Percentiles rank a stretch among this genome's conserved stretches.
These are phyloP conservation scores for Drechslerella dactyloides DNA, from an alignment of 2,329 filamentous ascomycete genomes.

Conservation along the genomic window DNA sequence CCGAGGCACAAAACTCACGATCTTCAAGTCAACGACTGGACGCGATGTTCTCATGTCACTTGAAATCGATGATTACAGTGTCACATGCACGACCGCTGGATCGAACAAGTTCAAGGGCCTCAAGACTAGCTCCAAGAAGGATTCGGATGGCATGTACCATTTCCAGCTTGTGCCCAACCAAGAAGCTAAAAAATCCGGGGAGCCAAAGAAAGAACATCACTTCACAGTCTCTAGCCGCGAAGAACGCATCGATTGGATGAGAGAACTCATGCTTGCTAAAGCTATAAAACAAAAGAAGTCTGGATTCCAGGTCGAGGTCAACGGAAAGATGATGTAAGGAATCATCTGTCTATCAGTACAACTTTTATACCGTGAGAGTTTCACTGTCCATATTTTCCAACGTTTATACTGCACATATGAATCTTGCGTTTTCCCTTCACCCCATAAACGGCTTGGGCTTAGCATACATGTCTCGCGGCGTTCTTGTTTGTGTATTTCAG, in stretches of 20 bases:
- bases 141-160: slow-evolving; percentile 72
- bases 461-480: slow-evolving; percentile 43
- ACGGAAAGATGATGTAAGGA: slow-evolving; percentile 74
- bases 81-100: slow-evolving; percentile 78
- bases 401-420: slow-evolving; percentile 32
- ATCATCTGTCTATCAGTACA: background rate
- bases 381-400: slow-evolving; percentile 44
- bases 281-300: slow-evolving; percentile 82
- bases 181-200: slow-evolving; percentile 61
- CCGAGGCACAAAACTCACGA: slow-evolving; percentile 73
- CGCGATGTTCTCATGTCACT: slow-evolving; percentile 57
- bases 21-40: slow-evolving; percentile 66
- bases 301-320: slow-evolving; percentile 81
- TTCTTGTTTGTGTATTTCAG: slow-evolving; percentile 50
- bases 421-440: background rate
- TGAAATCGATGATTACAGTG: slow-evolving; percentile 86
- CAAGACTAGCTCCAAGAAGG: slow-evolving; percentile 67
- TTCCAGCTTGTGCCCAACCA: slow-evolving; percentile 83
- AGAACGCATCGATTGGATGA: slow-evolving; percentile 96
- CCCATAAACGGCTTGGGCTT: slow-evolving; percentile 8
- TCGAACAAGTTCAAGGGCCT: slow-evolving; percentile 83
- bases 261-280: slow-evolving; percentile 89
- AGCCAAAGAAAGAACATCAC: slow-evolving; percentile 72
- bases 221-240: slow-evolving; percentile 88
- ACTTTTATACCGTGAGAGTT: background rate